Percentiles rank a stretch among this genome's conserved stretches.
These are phyloP conservation scores for Pythium biforme DNA, from an alignment of 352 stramenopile genomes.

Conservation along the genomic window DNA sequence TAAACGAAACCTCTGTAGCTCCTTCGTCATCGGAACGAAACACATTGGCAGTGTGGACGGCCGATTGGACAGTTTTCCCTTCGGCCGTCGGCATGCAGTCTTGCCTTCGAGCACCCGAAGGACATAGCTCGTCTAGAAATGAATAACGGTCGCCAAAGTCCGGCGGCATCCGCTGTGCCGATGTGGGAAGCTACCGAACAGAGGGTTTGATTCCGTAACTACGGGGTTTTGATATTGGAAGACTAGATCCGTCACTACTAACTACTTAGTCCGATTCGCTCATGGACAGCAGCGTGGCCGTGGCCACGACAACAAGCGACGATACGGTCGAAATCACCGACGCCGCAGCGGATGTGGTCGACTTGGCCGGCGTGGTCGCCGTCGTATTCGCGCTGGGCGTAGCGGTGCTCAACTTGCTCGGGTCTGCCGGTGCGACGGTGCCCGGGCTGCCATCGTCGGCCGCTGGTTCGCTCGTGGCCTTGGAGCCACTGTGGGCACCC, in stretches of 20 bases:
- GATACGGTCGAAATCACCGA: background rate
- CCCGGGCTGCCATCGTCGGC: background rate
- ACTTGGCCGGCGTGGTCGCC: slow-evolving; percentile 1
- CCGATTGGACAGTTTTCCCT: too few relatives aligned
- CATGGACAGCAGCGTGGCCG: background rate
- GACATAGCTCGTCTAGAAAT: too few relatives aligned
- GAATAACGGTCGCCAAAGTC: too few relatives aligned
- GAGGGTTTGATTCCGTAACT: too few relatives aligned
- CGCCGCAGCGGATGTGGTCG: background rate
- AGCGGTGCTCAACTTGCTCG: background rate
- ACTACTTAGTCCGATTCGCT: background rate
- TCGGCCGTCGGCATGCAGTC: too few relatives aligned
- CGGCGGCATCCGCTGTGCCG: too few relatives aligned
- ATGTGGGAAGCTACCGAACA: too few relatives aligned
- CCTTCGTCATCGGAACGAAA: background rate
- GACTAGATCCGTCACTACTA: background rate
- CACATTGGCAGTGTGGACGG: background rate
- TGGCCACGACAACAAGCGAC: background rate
- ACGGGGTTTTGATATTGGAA: too few relatives aligned
- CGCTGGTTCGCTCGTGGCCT: background rate
- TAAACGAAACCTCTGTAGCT: too few relatives aligned
- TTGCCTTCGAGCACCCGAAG: too few relatives aligned
- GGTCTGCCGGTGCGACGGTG: background rate
- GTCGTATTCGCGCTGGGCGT: background rate
- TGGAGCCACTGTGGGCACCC: slow-evolving; percentile 19